Evolutionary conservation across 2,329 filamentous ascomycete genomes (phyloP), one percentile per base, ranked within the genome.

Genomic region (Fusarium bactridioides): DNA sequence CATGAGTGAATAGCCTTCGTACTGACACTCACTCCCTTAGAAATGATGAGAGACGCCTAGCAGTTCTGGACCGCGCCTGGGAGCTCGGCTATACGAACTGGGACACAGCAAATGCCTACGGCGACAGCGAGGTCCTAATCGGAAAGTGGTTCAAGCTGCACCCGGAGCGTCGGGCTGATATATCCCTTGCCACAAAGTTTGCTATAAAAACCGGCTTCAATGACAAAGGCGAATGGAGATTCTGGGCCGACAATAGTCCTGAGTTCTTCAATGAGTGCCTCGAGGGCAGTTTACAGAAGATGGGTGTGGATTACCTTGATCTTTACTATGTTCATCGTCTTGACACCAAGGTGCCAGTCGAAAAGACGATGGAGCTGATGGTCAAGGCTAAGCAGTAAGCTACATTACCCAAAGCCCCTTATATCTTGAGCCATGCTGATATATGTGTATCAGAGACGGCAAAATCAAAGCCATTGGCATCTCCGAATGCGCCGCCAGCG

Each of bases 1-100:
- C 13, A n/a, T 37, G 2, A 4, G 5, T 3, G 4, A 21, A 13
- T 18, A 27, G 0, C 10, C 0, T 7, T 2, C 10, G 4, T 40
- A 18, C 33, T 40, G 23, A 54, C 19, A n/a, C 23, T 2, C 15
- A 18, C 15, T 10, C 7, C 6, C 10, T 0, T 21, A 54, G 50
- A 7, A n/a, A 54, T 37, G 55, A 58, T 1, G 55, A 58, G 7
- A 21, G 16, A 19, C 55, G 55, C 19, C 15, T 58, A 4, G 33
- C 41, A 58, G 31, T 58, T 11, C 23, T 58, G 33, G 31, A 58
- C 33, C 41, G 31, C 21, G 23, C 55, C 10, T 48, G 55, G 55
- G 55, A 58, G 33, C n/a, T 58, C 5, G 55, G 55, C 5, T 33
- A 47, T 2, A 58, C 55, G 0, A 58, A 58, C 10, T 58, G 55